Base-by-base conservation (phyloP, 1,139 yeast species). In the Magnusiomyces fungicola region DNA sequence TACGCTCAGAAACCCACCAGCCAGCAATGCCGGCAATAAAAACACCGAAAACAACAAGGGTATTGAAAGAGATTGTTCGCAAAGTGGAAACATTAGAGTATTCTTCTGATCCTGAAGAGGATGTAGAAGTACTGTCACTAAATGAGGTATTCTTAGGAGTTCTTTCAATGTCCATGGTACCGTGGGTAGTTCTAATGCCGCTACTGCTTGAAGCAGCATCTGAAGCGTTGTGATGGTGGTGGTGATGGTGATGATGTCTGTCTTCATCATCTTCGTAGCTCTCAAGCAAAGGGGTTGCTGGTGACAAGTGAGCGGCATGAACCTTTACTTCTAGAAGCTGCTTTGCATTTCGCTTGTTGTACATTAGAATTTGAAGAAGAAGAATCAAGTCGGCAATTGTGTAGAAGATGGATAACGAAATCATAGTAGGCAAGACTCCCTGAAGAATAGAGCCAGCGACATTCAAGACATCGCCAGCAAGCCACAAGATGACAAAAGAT, bases 391-490 rank as follows among this genome's bases (percentile, higher is more conserved):
- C 98, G 0, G 97, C 97, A 30, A 85, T 67, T 0, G 97, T 89
- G 65, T 92, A 92, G 67, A 90, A 92, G 0, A 90, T 76, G 2
- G 97, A 97, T 55, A 92, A 74, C 6, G 90, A 78, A 43, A 58
- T 58, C 96, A 90, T 90, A 1, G 97, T 90, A 29, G 96, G 95
- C 54, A 90, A 73, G 2, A 90, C 90, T 9, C 89, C 88, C 68
- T 90, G 97, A 55, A 89, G 66, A 6, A 88, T 72, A 1, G 96
- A 89, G 6, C 97, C 97, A 38, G 90, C 70, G 4, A 89, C 92
- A 61, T 90, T 90, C 69, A 90, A 89, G 0, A 90, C 79, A 66
- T 90, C 97, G 41, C 97, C 97, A 80, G 81, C 49, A 79, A 69
- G 73, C 97, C 97, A 90, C 39, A 90, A 73, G 3, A 87, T 75